phyloP scores from a whole-genome alignment of 2,329 filamentous ascomycete genomes.

The Stagonosporopsis cucurbitacearum region DNA sequence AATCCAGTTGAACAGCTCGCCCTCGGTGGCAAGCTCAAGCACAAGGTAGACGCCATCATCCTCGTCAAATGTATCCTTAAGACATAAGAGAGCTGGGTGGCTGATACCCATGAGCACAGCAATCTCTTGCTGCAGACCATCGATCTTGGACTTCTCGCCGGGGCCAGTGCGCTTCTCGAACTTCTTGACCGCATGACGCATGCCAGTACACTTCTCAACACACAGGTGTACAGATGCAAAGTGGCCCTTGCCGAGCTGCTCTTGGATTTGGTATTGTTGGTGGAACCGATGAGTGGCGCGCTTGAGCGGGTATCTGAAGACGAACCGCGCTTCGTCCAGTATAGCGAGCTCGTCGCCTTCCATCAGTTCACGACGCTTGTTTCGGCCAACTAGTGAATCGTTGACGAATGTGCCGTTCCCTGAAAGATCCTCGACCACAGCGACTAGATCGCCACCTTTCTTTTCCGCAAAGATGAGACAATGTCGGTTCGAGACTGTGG shows the following conservation, averaged over 20 bases:
- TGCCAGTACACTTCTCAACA: slow-evolving; percentile 81
- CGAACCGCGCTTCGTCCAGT: slow-evolving; percentile 81
- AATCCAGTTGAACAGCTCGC: slow-evolving; percentile 95
- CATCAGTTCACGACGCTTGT: slow-evolving; percentile 85
- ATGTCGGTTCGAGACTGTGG: slow-evolving; percentile 86
- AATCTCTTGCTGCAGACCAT: slow-evolving; percentile 92
- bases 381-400: slow-evolving; percentile 86
- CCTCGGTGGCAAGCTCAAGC: slow-evolving; percentile 86
- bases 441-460: slow-evolving; percentile 64
- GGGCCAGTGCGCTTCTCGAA: slow-evolving; percentile 86
- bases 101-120: slow-evolving; percentile 96
- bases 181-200: slow-evolving; percentile 89
- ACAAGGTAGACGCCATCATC: slow-evolving; percentile 88
- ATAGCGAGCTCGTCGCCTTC: slow-evolving; percentile 92
- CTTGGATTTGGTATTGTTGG: slow-evolving; percentile 83
- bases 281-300: slow-evolving; percentile 73
- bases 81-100: slow-evolving; percentile 88
- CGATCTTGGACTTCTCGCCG: slow-evolving; percentile 82
- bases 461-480: slow-evolving; percentile 72
- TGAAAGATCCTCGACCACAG: slow-evolving; percentile 89
- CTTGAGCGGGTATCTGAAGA: slow-evolving; percentile 80
- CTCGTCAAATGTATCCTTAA: slow-evolving; percentile 96
- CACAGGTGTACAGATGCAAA: slow-evolving; percentile 94
- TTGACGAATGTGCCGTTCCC: slow-evolving; percentile 98
- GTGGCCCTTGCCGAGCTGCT: slow-evolving; percentile 91